Evolutionary conservation across 2,329 filamentous ascomycete genomes (phyloP).

Genomic region (Talaromyces piceae): DNA sequence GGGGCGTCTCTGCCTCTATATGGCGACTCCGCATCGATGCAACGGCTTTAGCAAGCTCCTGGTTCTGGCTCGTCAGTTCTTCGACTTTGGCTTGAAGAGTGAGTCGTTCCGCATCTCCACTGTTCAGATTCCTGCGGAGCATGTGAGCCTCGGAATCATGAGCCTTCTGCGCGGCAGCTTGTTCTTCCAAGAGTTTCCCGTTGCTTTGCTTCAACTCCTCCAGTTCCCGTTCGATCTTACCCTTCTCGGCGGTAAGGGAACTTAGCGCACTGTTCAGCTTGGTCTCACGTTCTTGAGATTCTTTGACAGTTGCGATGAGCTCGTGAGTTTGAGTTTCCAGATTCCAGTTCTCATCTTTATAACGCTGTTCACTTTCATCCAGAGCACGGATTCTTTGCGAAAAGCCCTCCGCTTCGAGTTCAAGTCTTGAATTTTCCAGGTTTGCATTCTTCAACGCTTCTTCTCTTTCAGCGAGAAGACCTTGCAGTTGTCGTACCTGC

Average conservation of each 20-base stretch:
- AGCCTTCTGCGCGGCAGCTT: constrained; percentile 66
- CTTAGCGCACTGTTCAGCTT: constrained; percentile 69
- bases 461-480: constrained; percentile 77
- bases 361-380: constrained; percentile 89
- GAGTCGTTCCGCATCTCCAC: constrained; percentile 71
- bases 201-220: constrained; percentile 81
- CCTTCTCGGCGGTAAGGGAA: constrained; percentile 65
- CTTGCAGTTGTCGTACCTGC: constrained; percentile 88
- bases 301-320: constrained; percentile 62
- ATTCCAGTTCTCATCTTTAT: constrained; percentile 98
- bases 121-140: constrained; percentile 69
- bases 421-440: constrained; percentile 67
- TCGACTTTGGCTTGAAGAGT: constrained; percentile 77
- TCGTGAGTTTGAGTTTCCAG: constrained; percentile 90
- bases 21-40: constrained; percentile 60
- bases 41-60: constrained; percentile 79
- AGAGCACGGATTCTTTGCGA: constrained; percentile 72
- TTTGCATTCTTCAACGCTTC: constrained; percentile 71
- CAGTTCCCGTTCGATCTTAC: constrained; percentile 69
- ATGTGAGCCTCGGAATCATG: constrained; percentile 83
- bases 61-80: constrained; percentile 80
- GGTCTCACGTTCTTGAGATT: constrained; percentile 74
- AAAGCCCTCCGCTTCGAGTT: constrained; percentile 72
- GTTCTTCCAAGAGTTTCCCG: constrained; percentile 73
- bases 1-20: constrained; percentile 56